Conservation (phyloP, 1,139 yeast species). For the Citeromyces hawaiiensis region DNA sequence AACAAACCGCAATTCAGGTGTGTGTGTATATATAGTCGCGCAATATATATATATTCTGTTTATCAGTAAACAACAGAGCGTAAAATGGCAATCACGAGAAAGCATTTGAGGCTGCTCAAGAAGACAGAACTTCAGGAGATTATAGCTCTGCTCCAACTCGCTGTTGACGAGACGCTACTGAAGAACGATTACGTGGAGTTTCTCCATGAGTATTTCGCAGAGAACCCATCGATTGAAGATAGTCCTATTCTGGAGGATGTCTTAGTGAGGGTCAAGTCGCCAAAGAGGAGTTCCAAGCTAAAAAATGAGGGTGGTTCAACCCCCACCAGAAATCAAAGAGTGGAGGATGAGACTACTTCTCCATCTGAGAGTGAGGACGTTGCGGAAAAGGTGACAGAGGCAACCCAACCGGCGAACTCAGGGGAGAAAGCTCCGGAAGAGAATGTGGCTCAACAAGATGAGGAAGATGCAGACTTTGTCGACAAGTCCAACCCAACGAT, state of each 20-base stretch:
- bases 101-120: no score
- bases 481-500: slow-evolving; percentile 24
- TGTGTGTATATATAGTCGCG: no score
- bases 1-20: no score
- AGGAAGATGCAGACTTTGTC: slow-evolving; percentile 14
- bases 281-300: slow-evolving; percentile 7
- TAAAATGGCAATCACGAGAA: no score
- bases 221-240: slow-evolving; percentile 17
- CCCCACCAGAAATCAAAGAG: background rate
- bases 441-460: slow-evolving; percentile 12
- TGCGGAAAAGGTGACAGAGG: slow-evolving; percentile 9
- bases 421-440: slow-evolving; percentile 5
- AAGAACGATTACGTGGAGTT: slow-evolving; percentile 16
- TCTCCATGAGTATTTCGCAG: slow-evolving; percentile 20
- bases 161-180: no score
- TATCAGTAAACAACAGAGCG: no score
- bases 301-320: slow-evolving; percentile 4
- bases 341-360: slow-evolving; percentile 4
- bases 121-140: no score
- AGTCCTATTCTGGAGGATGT: slow-evolving; percentile 14
- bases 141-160: no score
- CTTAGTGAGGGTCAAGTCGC: slow-evolving; percentile 5
- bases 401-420: slow-evolving; percentile 12
- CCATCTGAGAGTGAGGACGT: slow-evolving; percentile 2
- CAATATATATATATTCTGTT: no score